These are phyloP conservation scores for Posidonia oceanica DNA, from an alignment of 116 monocot genomes.

Conservation along the genomic window DNA sequence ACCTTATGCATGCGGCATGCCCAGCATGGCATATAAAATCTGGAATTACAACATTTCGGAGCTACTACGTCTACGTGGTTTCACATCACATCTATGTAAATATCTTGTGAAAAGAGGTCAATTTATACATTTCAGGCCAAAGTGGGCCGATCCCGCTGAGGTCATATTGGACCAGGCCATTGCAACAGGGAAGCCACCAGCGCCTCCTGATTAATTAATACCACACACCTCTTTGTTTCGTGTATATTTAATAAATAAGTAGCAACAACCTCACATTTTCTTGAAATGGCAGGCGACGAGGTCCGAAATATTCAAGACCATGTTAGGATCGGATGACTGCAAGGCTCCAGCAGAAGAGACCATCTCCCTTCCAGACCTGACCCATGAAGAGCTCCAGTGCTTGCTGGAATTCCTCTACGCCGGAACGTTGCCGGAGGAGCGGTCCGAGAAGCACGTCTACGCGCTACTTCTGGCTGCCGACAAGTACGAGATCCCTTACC, in stretches of 20 bases:
- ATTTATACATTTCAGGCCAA: too few relatives aligned
- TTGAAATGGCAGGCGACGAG: constrained; percentile 31
- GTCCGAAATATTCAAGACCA: constrained; percentile 46
- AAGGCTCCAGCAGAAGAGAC: constrained; percentile 44
- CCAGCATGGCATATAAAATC: too few relatives aligned
- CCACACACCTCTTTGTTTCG: background rate
- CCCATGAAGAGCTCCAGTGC: constrained; percentile 45
- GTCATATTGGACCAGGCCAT: too few relatives aligned
- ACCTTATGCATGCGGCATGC: too few relatives aligned
- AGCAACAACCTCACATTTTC: background rate
- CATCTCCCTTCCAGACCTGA: constrained; percentile 57
- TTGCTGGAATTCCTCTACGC: constrained; percentile 67
- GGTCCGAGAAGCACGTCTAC: constrained; percentile 13
- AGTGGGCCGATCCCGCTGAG: too few relatives aligned
- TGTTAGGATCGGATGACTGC: constrained; percentile 48
- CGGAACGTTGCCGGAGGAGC: constrained; percentile 24
- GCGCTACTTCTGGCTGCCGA: constrained; percentile 49
- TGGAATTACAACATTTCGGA: too few relatives aligned
- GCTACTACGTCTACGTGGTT: too few relatives aligned
- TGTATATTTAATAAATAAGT: background rate
- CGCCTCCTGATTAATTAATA: too few relatives aligned
- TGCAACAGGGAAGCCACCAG: too few relatives aligned
- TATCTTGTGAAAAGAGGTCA: too few relatives aligned
- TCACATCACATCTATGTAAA: too few relatives aligned
- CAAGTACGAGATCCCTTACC: constrained; percentile 62